Base-by-base conservation (phyloP, 2,329 filamentous ascomycete species). In the Aspergillus novofumigatus region DNA sequence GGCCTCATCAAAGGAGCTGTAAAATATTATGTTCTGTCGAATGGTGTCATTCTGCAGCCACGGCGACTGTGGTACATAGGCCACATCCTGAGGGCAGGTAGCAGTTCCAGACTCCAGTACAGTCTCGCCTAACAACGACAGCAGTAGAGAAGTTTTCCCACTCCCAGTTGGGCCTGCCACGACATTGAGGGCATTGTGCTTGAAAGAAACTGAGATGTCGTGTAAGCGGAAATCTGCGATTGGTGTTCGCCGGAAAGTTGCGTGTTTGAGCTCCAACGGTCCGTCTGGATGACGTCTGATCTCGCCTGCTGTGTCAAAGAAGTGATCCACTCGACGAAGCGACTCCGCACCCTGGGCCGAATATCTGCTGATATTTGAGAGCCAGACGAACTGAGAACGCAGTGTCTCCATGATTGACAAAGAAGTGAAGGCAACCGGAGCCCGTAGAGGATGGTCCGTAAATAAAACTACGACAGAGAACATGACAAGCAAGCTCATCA, bases 21-120 rank as follows among this genome's bases (percentile, higher is more conserved):
- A 84, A 57, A 88, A 88, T 2, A 86, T 65, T 17, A 88, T 87
- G 62, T 88, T 88, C 14, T 88, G 82, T 1, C 81, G 79, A 50
- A 88, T 84, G 2, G 81, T 86, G 76, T 85, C 86, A 69, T 83
- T 86, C 68, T 87, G 84, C 4, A 88, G 73, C 84, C 85, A 88
- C 0, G 85, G 83, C 0, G 83, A 81, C 63, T 88, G 86, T 1
- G 83, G 83, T 6, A 82, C 81, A 67, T 81, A 86, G 0, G 56
- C 85, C 77, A 58, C 81, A 80, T 70, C 86, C 82, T 1, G 80
- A 78, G 14, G 84, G 71, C 78, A 67, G 2, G 57, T 62, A 3
- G 58, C 66, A 25, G 51, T 42, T 3, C 66, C 67, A 0, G 61
- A 63, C 54, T 69, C 65, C 20, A 66, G 52, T 8, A 69, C 51